Base-by-base conservation (phyloP, 352 stramenopile species). In the Pythium vanterpoolii region DNA sequence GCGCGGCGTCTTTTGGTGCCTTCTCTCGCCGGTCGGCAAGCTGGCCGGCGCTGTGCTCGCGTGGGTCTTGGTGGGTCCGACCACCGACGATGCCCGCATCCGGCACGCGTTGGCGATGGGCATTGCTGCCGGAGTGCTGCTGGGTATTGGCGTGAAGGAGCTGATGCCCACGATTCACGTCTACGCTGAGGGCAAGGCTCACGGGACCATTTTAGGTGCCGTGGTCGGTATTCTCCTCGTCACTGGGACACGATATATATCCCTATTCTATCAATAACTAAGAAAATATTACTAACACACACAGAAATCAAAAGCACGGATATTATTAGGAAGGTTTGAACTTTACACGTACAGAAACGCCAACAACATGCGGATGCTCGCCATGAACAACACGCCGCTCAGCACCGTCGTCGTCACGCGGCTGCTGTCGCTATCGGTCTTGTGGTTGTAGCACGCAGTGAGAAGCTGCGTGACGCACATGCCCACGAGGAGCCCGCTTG, bases 361-460 rank as follows among this genome's bases (percentile, higher is more conserved):
- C 5, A 72, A 59, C 53, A 59, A 5, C 28, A 58, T 49, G 57
- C 64, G 64, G 11, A 72, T 30, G 18, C 16, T 24, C 4, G 54
- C 54, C 4, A 64, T 33, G 45, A 67, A 59, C 16, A 67, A 7
- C 26, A 62, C 48, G 13, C 64, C 64, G 7, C 64, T 45, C 1
- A 72, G 44, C 36, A 72, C 59, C 24, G 58, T 68, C 11, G 33
- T 24, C 1, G 58, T 59, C 42, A 64, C 64, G 43, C 39, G 43
- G 28, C 23, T 51, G 47, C 23, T 46, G 23, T 68, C 64, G 51
- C 40, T 51, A 1, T 43, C 24, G 13, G 31, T 47, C n/a, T 64
- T 64, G 49, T 62, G 60, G 54, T 59, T 72, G 64, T 64, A 72
- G 50, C 64, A 72, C 28, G 64, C 58, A 2, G 49, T 61, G 43